These are phyloP conservation scores for Neurospora sp. DNA, from an alignment of 495 filamentous ascomycete genomes.

Conservation along the genomic window DNA sequence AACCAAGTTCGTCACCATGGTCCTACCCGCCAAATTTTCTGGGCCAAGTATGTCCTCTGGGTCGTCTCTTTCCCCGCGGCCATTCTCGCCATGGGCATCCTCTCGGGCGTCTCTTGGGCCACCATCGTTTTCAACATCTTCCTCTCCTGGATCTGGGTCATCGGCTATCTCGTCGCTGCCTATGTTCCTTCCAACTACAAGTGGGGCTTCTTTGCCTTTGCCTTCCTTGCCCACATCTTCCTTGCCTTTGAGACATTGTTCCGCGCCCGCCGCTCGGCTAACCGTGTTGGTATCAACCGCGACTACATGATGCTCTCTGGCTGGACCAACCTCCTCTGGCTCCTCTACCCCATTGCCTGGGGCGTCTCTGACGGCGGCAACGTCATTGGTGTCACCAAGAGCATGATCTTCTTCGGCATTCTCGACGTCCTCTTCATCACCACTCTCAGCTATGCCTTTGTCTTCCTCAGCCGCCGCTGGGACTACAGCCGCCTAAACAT, in stretches of 20 bases:
- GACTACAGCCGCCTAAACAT: slow-evolving; percentile 38
- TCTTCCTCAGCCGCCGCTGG: slow-evolving; percentile 33
- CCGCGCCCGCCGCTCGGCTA: slow-evolving; percentile 18
- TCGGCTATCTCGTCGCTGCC: slow-evolving; percentile 33
- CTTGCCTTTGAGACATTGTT: slow-evolving; percentile 25
- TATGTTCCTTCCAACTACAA: slow-evolving; percentile 38
- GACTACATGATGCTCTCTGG: slow-evolving; percentile 32
- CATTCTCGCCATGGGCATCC: slow-evolving; percentile 32
- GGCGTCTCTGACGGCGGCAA: slow-evolving; percentile 39
- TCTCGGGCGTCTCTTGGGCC: slow-evolving; percentile 35
- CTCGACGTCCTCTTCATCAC: slow-evolving; percentile 33
- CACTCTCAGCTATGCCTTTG: slow-evolving; percentile 23
- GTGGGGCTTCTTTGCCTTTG: slow-evolving; percentile 42
- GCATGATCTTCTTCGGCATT: slow-evolving; percentile 37
- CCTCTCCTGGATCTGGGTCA: slow-evolving; percentile 36
- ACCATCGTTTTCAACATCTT: slow-evolving; percentile 35
- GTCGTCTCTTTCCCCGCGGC: slow-evolving; percentile 33
- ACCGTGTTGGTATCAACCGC: slow-evolving; percentile 24
- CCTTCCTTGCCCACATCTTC: slow-evolving; percentile 24
- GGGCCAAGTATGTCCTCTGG: slow-evolving; percentile 42
- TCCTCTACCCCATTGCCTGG: slow-evolving; percentile 39
- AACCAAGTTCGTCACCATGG: slow-evolving; percentile 20
- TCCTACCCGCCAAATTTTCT: slow-evolving; percentile 37
- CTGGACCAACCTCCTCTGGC: slow-evolving; percentile 37
- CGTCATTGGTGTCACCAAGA: slow-evolving; percentile 27